Base-by-base conservation (phyloP, 192 early-diverging fungal species). In the Backusella mclennaniae region DNA sequence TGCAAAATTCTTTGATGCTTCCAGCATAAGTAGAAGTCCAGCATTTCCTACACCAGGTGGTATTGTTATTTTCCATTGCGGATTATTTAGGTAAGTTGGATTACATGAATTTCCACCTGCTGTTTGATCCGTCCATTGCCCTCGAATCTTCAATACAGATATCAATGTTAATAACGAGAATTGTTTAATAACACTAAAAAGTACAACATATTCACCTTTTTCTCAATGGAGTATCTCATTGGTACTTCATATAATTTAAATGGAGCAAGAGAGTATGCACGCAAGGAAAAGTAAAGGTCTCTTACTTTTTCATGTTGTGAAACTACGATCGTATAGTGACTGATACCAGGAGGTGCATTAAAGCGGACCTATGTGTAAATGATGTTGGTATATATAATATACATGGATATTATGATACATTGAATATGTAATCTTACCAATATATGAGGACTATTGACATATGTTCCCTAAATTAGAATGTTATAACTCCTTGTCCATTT, bases 391-490 rank as follows among this genome's bases (percentile, higher is more conserved):
- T 63, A 21, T 4, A 35, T 39, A 11, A 12, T 19, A 35, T 71
- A 68, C 29, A 39, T 26, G 26, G 42, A 8, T 7, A 14, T 5
- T 33, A 52, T 21, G 52, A 35, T 29, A 56, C 15, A 15, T 12
- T 15, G 56, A 66, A 79, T 70, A 9, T 75, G 35, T 52, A 11
- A 77, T 70, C 84, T 84, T 75, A 91, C 89, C 76, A 94, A 82
- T 68, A 93, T 89, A 79, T 96, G 93, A n/a, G 90, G 93, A 66
- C 88, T 94, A 81, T 98, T 98, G 38, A 96, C 90, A 81, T 95
- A 96, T 35, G 89, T 91, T 42, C 95, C 95, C 73, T 92, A 87
- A 71, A 88, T 78, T 53, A 90, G 29, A 35, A 66, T 63, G 17
- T 19, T 12, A 7, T 23, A 31, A 35, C 12, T 63, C 56, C 23